Conservation (phyloP, 1,139 yeast species). For the Nakaseomyces bracarensis region DNA sequence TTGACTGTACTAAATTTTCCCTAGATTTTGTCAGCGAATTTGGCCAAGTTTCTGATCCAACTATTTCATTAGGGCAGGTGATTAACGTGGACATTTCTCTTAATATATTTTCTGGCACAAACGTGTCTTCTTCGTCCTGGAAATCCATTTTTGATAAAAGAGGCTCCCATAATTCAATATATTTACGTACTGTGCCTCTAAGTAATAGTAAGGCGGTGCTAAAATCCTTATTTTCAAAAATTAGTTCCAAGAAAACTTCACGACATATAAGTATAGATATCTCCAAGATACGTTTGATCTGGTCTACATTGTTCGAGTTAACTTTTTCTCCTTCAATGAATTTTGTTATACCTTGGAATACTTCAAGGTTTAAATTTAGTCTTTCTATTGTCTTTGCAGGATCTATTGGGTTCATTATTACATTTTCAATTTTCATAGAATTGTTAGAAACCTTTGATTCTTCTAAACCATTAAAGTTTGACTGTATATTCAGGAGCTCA, state of each 20-base stretch:
- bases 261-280: conserved; percentile 34
- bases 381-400: neutral
- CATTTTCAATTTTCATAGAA: conserved; percentile 17
- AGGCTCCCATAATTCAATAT: conserved; percentile 32
- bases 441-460: conserved; percentile 13
- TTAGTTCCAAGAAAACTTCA: conserved; percentile 36
- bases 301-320: conserved; percentile 14
- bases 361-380: conserved; percentile 10
- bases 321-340: neutral
- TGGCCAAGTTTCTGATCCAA: conserved; percentile 29
- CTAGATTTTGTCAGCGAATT: conserved; percentile 38
- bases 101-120: conserved; percentile 22
- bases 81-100: conserved; percentile 23
- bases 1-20: conserved; percentile 35
- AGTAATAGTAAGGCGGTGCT: conserved; percentile 39
- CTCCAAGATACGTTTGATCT: conserved; percentile 19
- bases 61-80: conserved; percentile 22
- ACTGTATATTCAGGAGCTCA: conserved; percentile 7
- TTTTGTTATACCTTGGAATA: neutral
- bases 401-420: conserved; percentile 5
- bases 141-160: conserved; percentile 30
- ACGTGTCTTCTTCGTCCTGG: conserved; percentile 17
- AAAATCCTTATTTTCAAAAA: conserved; percentile 32
- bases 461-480: conserved; percentile 6
- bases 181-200: conserved; percentile 33